A percentile compares a stretch with the other conserved stretches of the same genome.
Evolutionary conservation across 2,329 filamentous ascomycete species (phyloP).

Genomic region (Didymellaceae sp.): DNA sequence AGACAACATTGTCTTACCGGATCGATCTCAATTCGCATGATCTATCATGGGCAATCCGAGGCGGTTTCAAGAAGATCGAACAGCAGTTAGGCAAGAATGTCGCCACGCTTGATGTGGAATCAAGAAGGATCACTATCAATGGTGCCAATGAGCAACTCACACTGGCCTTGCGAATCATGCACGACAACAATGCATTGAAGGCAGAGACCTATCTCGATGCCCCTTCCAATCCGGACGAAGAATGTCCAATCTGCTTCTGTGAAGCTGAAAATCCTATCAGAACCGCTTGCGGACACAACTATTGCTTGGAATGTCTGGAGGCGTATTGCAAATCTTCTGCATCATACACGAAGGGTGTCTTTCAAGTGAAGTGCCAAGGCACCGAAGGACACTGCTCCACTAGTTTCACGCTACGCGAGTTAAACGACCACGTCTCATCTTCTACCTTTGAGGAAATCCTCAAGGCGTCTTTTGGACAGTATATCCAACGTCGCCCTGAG

Average conservation of each 20-base stretch:
- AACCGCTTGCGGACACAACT: slow-evolving; percentile 12
- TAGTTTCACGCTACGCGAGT: slow-evolving; percentile 6
- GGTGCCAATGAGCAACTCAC: slow-evolving; percentile 12
- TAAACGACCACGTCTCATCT: slow-evolving; percentile 10
- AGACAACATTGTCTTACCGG: not conserved
- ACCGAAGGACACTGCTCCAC: slow-evolving; percentile 10
- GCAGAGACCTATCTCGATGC: not conserved
- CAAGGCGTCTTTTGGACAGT: slow-evolving; percentile 13
- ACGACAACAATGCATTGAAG: not conserved
- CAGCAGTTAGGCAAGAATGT: slow-evolving; percentile 10
- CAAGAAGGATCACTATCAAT: slow-evolving; percentile 12
- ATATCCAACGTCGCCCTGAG: slow-evolving; percentile 12
- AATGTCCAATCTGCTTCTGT: slow-evolving; percentile 22
- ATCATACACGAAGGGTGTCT: slow-evolving; percentile 8
- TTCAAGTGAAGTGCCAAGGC: slow-evolving; percentile 17
- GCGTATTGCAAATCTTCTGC: slow-evolving; percentile 18
- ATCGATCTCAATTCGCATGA: slow-evolving; percentile 12
- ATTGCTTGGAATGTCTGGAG: slow-evolving; percentile 18
- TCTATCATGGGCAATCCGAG: slow-evolving; percentile 15
- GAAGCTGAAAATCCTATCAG: slow-evolving; percentile 13
- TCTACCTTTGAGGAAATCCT: slow-evolving; percentile 17
- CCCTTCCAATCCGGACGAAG: not conserved
- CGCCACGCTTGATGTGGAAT: slow-evolving; percentile 11
- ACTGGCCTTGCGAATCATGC: slow-evolving; percentile 8
- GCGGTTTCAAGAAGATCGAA: slow-evolving; percentile 15